These are phyloP conservation scores for Dioscorea zingiberensis DNA, from an alignment of 106 monocot genomes.

Conservation along the genomic window DNA sequence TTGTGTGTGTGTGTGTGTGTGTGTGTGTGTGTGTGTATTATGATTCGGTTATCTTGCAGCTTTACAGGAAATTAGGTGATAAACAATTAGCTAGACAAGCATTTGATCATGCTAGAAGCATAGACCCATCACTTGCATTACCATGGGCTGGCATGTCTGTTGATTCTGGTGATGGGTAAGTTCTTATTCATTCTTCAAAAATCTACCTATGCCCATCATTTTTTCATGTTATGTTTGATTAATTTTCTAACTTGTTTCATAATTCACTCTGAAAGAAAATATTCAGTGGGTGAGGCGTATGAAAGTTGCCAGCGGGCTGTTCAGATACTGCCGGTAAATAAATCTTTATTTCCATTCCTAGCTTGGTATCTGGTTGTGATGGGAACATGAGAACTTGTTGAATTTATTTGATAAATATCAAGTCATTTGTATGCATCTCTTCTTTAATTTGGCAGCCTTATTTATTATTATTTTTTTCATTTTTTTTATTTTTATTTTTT, in stretches of 20 bases:
- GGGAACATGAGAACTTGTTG: too few species aligned
- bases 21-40: too few species aligned
- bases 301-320: conserved; percentile 89
- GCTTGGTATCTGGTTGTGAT: too few species aligned
- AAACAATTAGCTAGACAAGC: conserved; percentile 63
- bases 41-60: conserved; percentile 42
- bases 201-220: background rate
- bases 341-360: background rate
- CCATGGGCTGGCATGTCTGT: conserved; percentile 96
- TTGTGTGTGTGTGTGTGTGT: too few species aligned
- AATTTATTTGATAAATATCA: too few species aligned
- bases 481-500: too few species aligned
- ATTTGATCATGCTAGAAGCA: conserved; percentile 94
- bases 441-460: too few species aligned
- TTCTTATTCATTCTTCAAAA: conserved; percentile 2
- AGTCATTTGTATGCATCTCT: too few species aligned
- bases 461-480: too few species aligned
- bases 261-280: conserved; percentile 26
- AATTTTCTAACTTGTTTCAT: background rate
- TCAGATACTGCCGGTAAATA: conserved; percentile 79
- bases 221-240: background rate
- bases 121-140: conserved; percentile 89
- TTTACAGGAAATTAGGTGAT: conserved; percentile 70
- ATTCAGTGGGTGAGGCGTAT: conserved; percentile 53
- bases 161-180: conserved; percentile 49